Conservation (phyloP, 2,329 filamentous ascomycete genomes). For the Fusarium sp. region DNA sequence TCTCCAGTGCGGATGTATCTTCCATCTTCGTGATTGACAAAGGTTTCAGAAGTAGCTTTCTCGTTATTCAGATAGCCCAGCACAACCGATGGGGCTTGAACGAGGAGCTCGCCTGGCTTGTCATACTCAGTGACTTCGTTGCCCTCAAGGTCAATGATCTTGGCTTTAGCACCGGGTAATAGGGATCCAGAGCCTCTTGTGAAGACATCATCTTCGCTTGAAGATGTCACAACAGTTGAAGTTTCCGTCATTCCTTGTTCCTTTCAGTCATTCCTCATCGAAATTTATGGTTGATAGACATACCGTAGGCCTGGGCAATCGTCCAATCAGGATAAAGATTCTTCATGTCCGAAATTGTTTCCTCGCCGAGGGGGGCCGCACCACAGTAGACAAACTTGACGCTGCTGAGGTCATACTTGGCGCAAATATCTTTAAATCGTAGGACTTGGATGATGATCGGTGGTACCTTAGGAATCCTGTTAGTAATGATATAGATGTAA, state of each 20-base stretch:
- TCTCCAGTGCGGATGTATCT: conserved; percentile 86
- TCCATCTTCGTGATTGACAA: conserved; percentile 69
- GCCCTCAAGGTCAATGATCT: conserved; percentile 71
- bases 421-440: neutral
- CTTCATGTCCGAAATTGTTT: conserved; percentile 70
- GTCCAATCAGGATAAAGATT: conserved; percentile 69
- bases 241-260: conserved; percentile 54
- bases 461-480: neutral
- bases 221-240: conserved; percentile 40
- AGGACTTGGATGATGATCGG: conserved; percentile 25
- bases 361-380: conserved; percentile 75
- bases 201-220: conserved; percentile 65
- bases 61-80: conserved; percentile 89
- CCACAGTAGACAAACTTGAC: conserved; percentile 15
- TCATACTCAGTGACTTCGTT: conserved; percentile 73
- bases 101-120: conserved; percentile 79
- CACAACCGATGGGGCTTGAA: conserved; percentile 80
- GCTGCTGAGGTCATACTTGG: conserved; percentile 24
- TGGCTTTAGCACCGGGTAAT: conserved; percentile 67
- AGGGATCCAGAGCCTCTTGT: conserved; percentile 74
- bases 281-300: conserved; percentile 53
- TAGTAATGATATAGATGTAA: rapidly evolving
- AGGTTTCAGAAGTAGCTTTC: conserved; percentile 83
- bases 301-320: conserved; percentile 77
- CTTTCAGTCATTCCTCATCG: neutral